These are phyloP conservation scores for Entomortierella lignicola DNA, from an alignment of 192 early-diverging fungal species.

Conservation along the genomic window DNA sequence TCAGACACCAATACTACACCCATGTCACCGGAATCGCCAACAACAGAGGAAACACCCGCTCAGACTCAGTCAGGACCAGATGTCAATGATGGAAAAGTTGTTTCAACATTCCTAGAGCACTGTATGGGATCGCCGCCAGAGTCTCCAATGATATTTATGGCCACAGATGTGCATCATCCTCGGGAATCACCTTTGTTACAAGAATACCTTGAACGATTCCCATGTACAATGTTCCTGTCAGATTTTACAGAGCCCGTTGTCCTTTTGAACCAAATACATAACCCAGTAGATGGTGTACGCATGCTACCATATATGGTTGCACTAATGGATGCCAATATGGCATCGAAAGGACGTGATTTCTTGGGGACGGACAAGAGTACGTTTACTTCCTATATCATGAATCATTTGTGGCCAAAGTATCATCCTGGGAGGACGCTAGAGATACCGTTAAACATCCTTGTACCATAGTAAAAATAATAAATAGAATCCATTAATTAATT, in stretches of 20 bases:
- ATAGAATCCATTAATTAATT: too few relatives aligned
- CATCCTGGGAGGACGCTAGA: constrained; percentile 10
- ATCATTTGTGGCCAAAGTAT: constrained; percentile 42
- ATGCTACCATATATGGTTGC: constrained; percentile 45
- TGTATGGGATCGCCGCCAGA: constrained; percentile 19
- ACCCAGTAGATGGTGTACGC: constrained; percentile 28
- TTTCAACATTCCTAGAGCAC: constrained; percentile 25
- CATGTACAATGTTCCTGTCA: constrained; percentile 55
- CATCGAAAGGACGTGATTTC: constrained; percentile 34
- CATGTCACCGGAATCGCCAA: not conserved
- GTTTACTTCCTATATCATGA: constrained; percentile 40
- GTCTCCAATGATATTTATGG: constrained; percentile 58
- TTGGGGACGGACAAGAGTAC: constrained; percentile 46
- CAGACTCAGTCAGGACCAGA: not conserved
- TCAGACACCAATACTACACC: not conserved
- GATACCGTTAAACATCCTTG: too few relatives aligned
- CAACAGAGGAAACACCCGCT: too few relatives aligned
- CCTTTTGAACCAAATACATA: constrained; percentile 23
- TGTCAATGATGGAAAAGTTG: not conserved
- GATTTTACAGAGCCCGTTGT: constrained; percentile 37
- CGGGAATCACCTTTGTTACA: constrained; percentile 32
- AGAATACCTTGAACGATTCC: constrained; percentile 36
- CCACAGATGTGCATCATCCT: constrained; percentile 58
- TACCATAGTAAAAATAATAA: too few relatives aligned
- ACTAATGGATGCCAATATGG: constrained; percentile 46